Evolutionary conservation across 768 basidiomycete species (phyloP), one percentile per base, ranked within the genome.

Genomic region (Multifurca ochricompacta): DNA sequence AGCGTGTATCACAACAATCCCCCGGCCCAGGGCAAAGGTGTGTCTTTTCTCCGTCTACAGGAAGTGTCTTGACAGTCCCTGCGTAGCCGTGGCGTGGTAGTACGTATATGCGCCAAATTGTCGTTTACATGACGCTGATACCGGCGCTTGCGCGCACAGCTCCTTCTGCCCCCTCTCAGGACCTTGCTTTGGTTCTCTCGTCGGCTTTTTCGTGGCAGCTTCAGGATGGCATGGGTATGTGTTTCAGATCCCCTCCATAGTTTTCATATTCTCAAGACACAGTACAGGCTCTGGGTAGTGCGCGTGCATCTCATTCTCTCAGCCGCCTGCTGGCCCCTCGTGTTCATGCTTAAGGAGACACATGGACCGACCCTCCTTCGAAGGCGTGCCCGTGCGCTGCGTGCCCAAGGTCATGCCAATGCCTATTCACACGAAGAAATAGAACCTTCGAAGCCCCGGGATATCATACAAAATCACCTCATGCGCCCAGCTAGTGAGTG

Each of bases 151-250:
- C 16, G 10, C 6, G 35, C 25, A 10, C 19, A 62, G 63, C 46
- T 51, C 61, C 3, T 59, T 62, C 19, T 62, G 48, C 18, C 49
- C 51, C 3, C 47, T 62, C 1, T 60, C 61, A 1, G 61, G 61
- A 2, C 63, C 63, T 1, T 60, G 59, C 41, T 54, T 62, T 31
- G 63, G 61, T 10, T 56, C 54, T 14, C 42, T 64, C 10, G 45
- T 64, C 14, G 63, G 63, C n/a, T 64, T 64, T 49, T 62, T 64
- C 45, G 52, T 64, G 21, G 63, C 61, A 6, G 61, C 56, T 2
- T 19, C 59, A 40, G 47, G 57, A 5, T 48, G 46, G 14, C 37
- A 35, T 6, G 52, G 36, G 60, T 60, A 39, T 27, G n/a, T n/a
- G 21, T 2, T 32, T 8, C 21, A 11, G 6, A 16, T n/a, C 47